A percentile compares a stretch with the other conserved stretches of the same genome.
phyloP scores from a whole-genome alignment of 176 grass and related monocot species.

The Echinochloa phyllopogon region DNA sequence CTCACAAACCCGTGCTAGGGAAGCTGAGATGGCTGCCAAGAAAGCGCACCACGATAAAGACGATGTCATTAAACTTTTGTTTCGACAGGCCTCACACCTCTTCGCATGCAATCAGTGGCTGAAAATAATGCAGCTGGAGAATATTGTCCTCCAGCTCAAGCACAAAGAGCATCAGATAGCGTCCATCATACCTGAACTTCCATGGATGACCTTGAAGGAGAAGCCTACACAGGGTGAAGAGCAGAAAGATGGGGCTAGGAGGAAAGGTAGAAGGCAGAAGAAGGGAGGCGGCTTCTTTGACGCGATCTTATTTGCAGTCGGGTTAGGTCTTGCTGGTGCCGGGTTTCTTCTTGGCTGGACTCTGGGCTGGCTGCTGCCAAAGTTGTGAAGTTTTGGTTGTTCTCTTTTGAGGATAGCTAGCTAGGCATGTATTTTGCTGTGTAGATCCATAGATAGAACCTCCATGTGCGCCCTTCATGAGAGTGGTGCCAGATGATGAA shows the following conservation, averaged over 20 bases:
- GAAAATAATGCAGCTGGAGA: constrained; percentile 82
- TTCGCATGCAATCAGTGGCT: constrained; percentile 91
- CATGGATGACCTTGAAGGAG: constrained; percentile 53
- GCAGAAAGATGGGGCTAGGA: constrained; percentile 38
- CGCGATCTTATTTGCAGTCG: constrained; percentile 63
- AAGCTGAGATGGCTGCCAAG: constrained; percentile 79
- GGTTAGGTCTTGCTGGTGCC: constrained; percentile 78
- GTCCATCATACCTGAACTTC: constrained; percentile 53
- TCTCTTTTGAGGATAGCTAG: constrained; percentile 10
- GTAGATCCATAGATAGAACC: constrained; percentile 19
- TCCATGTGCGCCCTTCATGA: constrained; percentile 13
- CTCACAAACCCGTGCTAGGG: constrained; percentile 86
- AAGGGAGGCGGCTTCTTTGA: constrained; percentile 46
- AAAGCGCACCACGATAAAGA: constrained; percentile 71
- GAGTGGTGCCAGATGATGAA: constrained; percentile 8
- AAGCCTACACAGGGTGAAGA: constrained; percentile 31
- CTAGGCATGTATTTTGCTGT: constrained; percentile 31
- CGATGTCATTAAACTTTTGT: constrained; percentile 66
- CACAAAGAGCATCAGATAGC: constrained; percentile 57
- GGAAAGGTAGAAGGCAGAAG: constrained; percentile 49
- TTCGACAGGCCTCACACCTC: constrained; percentile 77
- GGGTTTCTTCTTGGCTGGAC: constrained; percentile 92
- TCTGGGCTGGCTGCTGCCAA: constrained; percentile 73
- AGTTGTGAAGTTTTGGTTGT: constrained; percentile 43
- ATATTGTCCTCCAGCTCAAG: constrained; percentile 70